phyloP scores from a whole-genome alignment of 73 alveolate species.

The Paramecium primaurelia region DNA sequence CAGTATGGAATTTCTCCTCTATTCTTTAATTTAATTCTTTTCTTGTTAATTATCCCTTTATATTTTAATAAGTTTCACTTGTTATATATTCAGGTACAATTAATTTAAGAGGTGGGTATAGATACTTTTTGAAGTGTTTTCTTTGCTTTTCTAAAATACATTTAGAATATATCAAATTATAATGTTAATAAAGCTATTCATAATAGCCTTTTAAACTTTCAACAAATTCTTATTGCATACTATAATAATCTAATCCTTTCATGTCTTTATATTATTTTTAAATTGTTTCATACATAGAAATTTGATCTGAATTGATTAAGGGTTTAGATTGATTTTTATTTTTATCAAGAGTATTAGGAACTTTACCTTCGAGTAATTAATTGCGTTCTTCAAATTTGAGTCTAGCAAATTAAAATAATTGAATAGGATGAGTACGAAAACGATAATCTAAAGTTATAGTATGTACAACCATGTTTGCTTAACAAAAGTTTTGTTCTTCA shows the following conservation, averaged over 20 bases:
- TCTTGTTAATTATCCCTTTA: slow-evolving; percentile 22
- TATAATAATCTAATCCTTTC: slow-evolving; percentile 57
- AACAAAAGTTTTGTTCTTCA: slow-evolving; percentile 57
- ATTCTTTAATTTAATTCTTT: slow-evolving; percentile 47
- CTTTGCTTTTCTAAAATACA: slow-evolving; percentile 56
- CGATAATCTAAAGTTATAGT: slow-evolving; percentile 52
- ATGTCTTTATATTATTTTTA: slow-evolving; percentile 45
- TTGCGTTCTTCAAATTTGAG: slow-evolving; percentile 49
- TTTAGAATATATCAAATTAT: slow-evolving; percentile 48
- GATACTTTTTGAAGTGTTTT: slow-evolving; percentile 55
- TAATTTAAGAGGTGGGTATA: slow-evolving; percentile 56
- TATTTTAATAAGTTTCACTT: slow-evolving; percentile 22
- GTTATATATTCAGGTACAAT: slow-evolving; percentile 60
- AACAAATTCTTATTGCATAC: slow-evolving; percentile 51
- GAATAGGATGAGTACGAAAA: slow-evolving; percentile 54
- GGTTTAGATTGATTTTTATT: not conserved
- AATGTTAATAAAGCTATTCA: slow-evolving; percentile 39
- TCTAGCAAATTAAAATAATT: slow-evolving; percentile 57
- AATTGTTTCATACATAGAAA: slow-evolving; percentile 54
- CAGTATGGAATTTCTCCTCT: slow-evolving; percentile 52
- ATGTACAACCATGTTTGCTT: slow-evolving; percentile 52
- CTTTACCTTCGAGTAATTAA: slow-evolving; percentile 3
- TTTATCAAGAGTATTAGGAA: slow-evolving; percentile 6
- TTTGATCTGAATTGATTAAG: not conserved
- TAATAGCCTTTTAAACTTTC: slow-evolving; percentile 47